A percentile compares a stretch with the other conserved stretches of the same genome.
Conservation (phyloP, 2,329 filamentous ascomycete genomes). For the Ophiostoma montium region DNA sequence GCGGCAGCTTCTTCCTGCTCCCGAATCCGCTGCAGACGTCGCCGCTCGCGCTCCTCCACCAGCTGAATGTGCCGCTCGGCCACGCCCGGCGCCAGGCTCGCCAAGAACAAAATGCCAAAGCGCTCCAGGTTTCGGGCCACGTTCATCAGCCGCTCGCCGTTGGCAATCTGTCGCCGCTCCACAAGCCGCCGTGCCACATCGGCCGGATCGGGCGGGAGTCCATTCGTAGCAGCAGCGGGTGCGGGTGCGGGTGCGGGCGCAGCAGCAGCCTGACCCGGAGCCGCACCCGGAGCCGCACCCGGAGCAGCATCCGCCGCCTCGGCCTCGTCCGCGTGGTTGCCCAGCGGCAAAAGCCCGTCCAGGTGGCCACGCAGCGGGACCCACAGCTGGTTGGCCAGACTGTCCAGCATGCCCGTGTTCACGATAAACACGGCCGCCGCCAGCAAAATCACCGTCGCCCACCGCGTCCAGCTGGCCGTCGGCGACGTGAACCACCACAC, state of each 20-base stretch:
- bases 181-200: slow-evolving; percentile 41
- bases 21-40: slow-evolving; percentile 24
- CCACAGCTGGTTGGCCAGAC: slow-evolving; percentile 39
- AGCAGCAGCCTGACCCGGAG: neutral
- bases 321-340: slow-evolving; percentile 14
- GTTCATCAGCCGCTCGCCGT: slow-evolving; percentile 34
- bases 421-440: slow-evolving; percentile 42
- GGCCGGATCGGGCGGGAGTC: slow-evolving; percentile 29
- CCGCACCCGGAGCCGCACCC: too few relatives aligned
- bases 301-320: slow-evolving; percentile 21
- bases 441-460: slow-evolving; percentile 38
- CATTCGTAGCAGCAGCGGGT: neutral
- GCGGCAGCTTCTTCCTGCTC: slow-evolving; percentile 25
- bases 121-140: slow-evolving; percentile 43
- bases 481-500: slow-evolving; percentile 52
- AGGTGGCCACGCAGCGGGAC: slow-evolving; percentile 43
- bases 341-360: slow-evolving; percentile 39
- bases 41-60: slow-evolving; percentile 36
- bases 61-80: slow-evolving; percentile 51
- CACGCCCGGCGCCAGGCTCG: slow-evolving; percentile 51
- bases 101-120: slow-evolving; percentile 47
- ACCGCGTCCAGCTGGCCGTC: slow-evolving; percentile 43
- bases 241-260: neutral
- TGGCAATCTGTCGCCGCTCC: slow-evolving; percentile 28
- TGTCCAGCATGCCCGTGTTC: slow-evolving; percentile 45